A percentile compares a stretch with the other conserved stretches of the same genome.
phyloP scores from a whole-genome alignment of 257 asterid species.

The Salvia rosmarinus region DNA sequence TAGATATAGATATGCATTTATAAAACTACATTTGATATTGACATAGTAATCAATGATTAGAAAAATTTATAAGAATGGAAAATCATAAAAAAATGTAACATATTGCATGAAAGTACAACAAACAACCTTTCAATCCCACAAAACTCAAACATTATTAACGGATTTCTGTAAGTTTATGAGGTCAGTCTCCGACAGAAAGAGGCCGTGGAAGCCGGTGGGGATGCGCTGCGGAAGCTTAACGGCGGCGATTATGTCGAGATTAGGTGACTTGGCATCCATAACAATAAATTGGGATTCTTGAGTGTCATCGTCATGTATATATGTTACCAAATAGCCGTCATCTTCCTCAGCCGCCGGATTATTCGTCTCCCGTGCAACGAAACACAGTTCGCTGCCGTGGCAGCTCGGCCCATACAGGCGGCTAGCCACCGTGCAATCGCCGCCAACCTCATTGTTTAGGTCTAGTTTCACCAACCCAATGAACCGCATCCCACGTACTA shows the following conservation, averaged over 20 bases:
- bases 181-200: constrained; percentile 21
- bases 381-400: constrained; percentile 7
- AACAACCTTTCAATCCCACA: no score
- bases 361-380: constrained; percentile 21
- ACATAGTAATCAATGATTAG: no score
- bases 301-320: not conserved
- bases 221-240: constrained; percentile 16
- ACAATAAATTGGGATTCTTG: constrained; percentile 15
- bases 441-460: not conserved
- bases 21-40: no score
- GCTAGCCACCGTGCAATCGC: constrained; percentile 26
- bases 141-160: no score
- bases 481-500: not conserved
- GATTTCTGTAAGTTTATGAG: not conserved
- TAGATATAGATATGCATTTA: no score
- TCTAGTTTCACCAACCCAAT: constrained; percentile 22
- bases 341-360: constrained; percentile 26
- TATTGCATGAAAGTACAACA: no score
- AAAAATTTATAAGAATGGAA: no score
- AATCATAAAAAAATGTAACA: no score
- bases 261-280: constrained; percentile 28
- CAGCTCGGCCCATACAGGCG: constrained; percentile 20
- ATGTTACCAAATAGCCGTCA: constrained; percentile 18
- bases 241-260: constrained; percentile 23
- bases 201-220: constrained; percentile 32